Evolutionary conservation across 768 basidiomycete genomes (phyloP).

Genomic region (Chalciporus piperatus): DNA sequence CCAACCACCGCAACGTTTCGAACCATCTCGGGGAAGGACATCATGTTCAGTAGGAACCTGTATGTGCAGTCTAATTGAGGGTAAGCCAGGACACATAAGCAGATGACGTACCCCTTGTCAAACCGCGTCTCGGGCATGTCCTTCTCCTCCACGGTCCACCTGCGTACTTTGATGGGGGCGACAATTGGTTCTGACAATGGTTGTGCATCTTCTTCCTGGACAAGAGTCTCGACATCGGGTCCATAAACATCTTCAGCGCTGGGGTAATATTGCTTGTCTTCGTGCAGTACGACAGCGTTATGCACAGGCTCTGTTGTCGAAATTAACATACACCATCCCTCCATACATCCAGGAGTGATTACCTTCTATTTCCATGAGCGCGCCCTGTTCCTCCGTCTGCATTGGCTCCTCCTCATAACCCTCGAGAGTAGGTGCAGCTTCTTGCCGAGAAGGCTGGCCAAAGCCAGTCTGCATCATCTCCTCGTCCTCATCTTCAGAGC

Average conservation of each 20-base stretch:
- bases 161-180: constrained; percentile 90
- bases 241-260: constrained; percentile 92
- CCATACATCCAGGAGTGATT: constrained; percentile 16
- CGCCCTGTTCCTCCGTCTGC: constrained; percentile 53
- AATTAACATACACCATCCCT: constrained; percentile 1
- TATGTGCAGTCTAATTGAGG: constrained; percentile 7
- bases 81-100: background rate
- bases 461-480: constrained; percentile 54
- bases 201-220: constrained; percentile 98
- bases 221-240: constrained; percentile 89
- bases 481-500: constrained; percentile 70
- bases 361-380: constrained; percentile 89
- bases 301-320: constrained; percentile 61
- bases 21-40: constrained; percentile 89
- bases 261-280: constrained; percentile 98
- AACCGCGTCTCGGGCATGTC: constrained; percentile 96
- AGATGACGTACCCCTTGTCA: constrained; percentile 79
- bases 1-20: constrained; percentile 96
- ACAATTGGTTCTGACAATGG: constrained; percentile 93
- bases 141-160: constrained; percentile 94
- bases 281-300: constrained; percentile 86
- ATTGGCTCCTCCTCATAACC: constrained; percentile 77
- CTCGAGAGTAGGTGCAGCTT: constrained; percentile 61
- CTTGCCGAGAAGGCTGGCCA: constrained; percentile 34
- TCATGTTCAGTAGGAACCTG: constrained; percentile 92